Evolutionary conservation across 139 green algal species (phyloP).

Genomic region (Coccomyxa sp.): DNA sequence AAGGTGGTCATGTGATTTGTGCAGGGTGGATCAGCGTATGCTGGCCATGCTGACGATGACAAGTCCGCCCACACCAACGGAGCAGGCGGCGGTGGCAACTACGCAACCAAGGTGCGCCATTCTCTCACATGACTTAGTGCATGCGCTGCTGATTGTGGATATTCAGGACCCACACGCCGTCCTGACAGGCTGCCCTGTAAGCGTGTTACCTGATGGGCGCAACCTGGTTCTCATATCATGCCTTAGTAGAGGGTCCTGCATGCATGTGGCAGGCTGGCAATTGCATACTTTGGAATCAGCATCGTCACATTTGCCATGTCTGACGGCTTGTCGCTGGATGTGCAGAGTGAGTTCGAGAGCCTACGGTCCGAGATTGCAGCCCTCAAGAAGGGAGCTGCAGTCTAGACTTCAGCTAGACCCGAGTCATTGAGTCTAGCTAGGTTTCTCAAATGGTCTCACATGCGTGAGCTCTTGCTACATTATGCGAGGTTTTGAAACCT

Average conservation of each 20-base stretch:
- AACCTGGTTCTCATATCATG: neutral
- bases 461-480: too few species aligned
- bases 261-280: neutral
- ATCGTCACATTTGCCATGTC: neutral
- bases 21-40: conserved; percentile 8
- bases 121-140: neutral
- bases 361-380: neutral
- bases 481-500: too few species aligned
- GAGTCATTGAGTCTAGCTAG: too few species aligned
- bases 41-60: neutral
- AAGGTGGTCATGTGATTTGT: too few species aligned
- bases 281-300: neutral
- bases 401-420: too few species aligned
- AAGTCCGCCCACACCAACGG: neutral
- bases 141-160: neutral
- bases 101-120: neutral
- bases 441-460: too few species aligned
- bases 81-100: neutral
- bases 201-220: neutral
- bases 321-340: neutral
- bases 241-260: neutral
- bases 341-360: neutral
- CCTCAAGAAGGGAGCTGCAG: neutral
- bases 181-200: neutral
- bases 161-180: neutral